Conservation (phyloP, 805 yeast species). For the Yamadazyma ubonensis region DNA sequence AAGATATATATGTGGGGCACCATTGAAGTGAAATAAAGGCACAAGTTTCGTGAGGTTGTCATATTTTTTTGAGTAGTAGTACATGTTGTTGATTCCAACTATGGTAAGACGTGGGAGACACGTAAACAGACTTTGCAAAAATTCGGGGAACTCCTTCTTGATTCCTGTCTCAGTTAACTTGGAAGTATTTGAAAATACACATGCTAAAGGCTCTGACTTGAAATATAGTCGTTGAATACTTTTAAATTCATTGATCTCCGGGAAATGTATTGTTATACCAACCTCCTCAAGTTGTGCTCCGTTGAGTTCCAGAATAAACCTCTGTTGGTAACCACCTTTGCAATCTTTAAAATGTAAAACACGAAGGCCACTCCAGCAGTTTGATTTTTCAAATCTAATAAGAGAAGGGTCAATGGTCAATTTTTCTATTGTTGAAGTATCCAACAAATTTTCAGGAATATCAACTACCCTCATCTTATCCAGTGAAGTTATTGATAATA, state of each 20-base stretch:
- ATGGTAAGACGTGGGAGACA: no score
- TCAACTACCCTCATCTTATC: background rate
- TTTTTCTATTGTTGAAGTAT: conserved; percentile 1
- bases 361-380: background rate
- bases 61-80: background rate
- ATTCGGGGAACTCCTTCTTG: background rate
- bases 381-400: background rate
- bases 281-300: background rate
- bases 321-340: background rate
- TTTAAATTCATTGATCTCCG: background rate
- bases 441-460: background rate
- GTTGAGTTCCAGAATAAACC: background rate
- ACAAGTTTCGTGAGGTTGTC: background rate
- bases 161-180: background rate
- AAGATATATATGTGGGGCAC: conserved; percentile 7
- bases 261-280: background rate
- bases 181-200: background rate
- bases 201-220: background rate
- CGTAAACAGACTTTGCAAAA: no score
- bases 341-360: background rate
- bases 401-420: conserved; percentile 1
- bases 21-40: background rate
- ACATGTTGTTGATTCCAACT: background rate
- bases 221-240: background rate
- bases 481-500: background rate